A percentile compares a stretch with the other conserved stretches of the same genome.
Evolutionary conservation across 2,329 filamentous ascomycete species (phyloP).

Genomic region (Lomentospora prolificans): DNA sequence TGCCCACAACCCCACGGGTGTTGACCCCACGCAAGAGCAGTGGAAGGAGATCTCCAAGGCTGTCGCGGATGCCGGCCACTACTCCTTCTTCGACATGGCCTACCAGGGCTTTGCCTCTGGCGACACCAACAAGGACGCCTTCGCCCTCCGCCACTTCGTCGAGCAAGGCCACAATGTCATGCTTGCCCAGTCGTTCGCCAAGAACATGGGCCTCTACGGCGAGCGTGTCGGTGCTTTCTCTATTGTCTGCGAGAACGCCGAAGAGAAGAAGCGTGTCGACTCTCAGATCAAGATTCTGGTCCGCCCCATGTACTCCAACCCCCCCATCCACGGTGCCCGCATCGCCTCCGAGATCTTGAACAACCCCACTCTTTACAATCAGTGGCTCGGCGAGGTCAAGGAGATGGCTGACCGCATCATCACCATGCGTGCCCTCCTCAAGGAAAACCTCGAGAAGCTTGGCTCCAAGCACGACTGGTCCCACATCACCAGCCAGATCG

Average conservation of each 20-base stretch:
- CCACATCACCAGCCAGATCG: slow-evolving; percentile 97
- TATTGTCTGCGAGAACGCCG: slow-evolving; percentile 71
- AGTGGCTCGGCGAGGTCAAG: slow-evolving; percentile 97
- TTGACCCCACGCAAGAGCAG: slow-evolving; percentile 85
- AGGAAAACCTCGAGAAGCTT: slow-evolving; percentile 88
- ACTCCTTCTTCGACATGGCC: slow-evolving; percentile 98
- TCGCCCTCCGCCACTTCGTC: slow-evolving; percentile 87
- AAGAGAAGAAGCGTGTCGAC: slow-evolving; percentile 92
- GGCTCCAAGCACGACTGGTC: slow-evolving; percentile 97
- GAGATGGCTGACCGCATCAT: slow-evolving; percentile 99
- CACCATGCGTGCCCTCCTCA: slow-evolving; percentile 89
- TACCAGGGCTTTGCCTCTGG: slow-evolving; percentile 97
- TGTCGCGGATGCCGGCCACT: slow-evolving; percentile 80
- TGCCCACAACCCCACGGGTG: slow-evolving; percentile 94
- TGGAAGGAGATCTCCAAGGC: slow-evolving; percentile 84
- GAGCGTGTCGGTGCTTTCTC: slow-evolving; percentile 98
- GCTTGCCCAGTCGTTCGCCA: slow-evolving; percentile 90
- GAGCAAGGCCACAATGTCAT: slow-evolving; percentile 81
- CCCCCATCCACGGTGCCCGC: slow-evolving; percentile 89
- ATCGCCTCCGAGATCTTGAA: slow-evolving; percentile 89
- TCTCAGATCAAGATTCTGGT: slow-evolving; percentile 98
- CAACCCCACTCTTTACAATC: slow-evolving; percentile 71
- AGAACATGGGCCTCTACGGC: slow-evolving; percentile 99
- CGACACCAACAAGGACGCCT: slow-evolving; percentile 85
- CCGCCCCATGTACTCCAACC: slow-evolving; percentile 96